Conservation (phyloP, 148 eudicot genomes). For the Nyssa sinensis region DNA sequence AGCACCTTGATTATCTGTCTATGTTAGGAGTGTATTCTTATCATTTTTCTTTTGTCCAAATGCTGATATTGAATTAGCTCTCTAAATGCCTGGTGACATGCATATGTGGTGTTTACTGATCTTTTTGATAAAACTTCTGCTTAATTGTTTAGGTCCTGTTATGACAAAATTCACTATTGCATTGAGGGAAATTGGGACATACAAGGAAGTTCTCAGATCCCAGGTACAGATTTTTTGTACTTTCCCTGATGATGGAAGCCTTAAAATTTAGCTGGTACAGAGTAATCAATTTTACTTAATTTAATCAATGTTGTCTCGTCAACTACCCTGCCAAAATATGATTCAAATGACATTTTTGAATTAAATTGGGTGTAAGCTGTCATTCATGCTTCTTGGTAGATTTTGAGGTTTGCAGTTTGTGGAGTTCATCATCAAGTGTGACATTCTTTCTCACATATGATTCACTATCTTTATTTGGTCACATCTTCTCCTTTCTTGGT, state of each 20-base stretch:
- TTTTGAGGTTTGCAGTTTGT: background rate
- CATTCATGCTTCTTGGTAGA: background rate
- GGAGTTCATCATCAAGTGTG: background rate
- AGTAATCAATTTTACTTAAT: background rate
- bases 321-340: slow-evolving; percentile 12
- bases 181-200: slow-evolving; percentile 95
- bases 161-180: slow-evolving; percentile 99
- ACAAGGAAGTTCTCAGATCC: slow-evolving; percentile 97
- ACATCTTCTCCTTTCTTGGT: background rate
- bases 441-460: background rate
- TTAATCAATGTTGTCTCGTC: background rate
- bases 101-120: slow-evolving; percentile 3
- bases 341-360: background rate
- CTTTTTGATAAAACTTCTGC: slow-evolving; percentile 12
- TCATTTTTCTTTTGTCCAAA: background rate
- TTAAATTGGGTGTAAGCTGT: background rate
- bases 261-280: slow-evolving; percentile 1
- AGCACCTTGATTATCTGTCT: background rate
- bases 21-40: background rate
- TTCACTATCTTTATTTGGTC: background rate
- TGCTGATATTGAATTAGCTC: background rate
- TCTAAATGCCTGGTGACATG: background rate
- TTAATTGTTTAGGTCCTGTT: slow-evolving; percentile 71
- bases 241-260: background rate
- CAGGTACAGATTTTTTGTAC: slow-evolving; percentile 49